Base-by-base conservation (phyloP, 2,329 filamentous ascomycete species). In the Dichotomopilus funicola region DNA sequence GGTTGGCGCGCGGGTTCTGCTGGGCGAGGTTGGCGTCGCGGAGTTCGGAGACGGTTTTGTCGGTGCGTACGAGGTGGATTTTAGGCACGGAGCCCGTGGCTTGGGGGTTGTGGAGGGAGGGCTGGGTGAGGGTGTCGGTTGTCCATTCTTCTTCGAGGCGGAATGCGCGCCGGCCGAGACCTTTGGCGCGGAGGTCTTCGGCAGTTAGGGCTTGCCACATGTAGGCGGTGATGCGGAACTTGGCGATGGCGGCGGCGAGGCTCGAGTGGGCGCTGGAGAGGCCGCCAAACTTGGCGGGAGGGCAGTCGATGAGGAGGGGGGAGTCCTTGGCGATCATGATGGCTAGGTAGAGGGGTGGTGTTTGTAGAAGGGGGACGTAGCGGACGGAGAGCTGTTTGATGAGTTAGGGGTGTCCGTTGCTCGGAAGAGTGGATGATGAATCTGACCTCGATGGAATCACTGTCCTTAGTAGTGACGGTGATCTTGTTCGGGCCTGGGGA, bases 171-270 rank as follows among this genome's bases (percentile, higher is more conserved):
- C 86, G 77, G 8, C 84, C 85, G 59, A 89, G 83, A 33, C 82
- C 81, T 63, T 87, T 81, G 49, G 80, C 76, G 59, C 83, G 83
- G 81, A 89, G 86, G 64, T 89, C 86, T 65, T 89, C 86, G 27
- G 85, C 86, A 1, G 85, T 88, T 55, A 88, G 86, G 27, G 86
- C 85, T 66, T 90, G 87, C 86, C 87, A 89, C 54, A 89, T 77
- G 67, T 89, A 88, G 31, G 85, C 87, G 19, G 85, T 79, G 79
- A 87, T 87, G 53, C 85, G 78, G 62, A 87, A 86, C 66, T 90
- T 90, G 62, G 79, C 78, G 50, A 87, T 77, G 1, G 86, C 86
- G 13, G 80, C 79, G 34, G 85, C 78, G 13, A 89, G 66, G 9
- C 75, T 82, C 4, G 69, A 66, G 54, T 73, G 71, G 0, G 70